Evolutionary conservation across 2,329 filamentous ascomycete species (phyloP).

Genomic region (Hymenoscyphus albidus): DNA sequence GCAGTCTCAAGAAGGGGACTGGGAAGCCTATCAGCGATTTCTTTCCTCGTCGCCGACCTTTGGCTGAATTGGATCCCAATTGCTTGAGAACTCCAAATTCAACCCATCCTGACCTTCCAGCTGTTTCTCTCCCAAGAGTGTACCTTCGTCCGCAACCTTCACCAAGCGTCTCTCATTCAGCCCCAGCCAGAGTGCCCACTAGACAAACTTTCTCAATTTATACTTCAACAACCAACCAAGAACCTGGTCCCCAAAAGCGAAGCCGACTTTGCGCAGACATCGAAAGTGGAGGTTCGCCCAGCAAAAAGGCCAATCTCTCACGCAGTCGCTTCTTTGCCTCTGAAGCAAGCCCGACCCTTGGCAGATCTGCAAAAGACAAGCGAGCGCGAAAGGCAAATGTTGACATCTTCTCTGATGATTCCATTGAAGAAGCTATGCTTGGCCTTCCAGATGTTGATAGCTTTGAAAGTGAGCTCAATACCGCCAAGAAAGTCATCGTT

Average conservation of each 20-base stretch:
- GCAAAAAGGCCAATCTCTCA: slow-evolving; percentile 33
- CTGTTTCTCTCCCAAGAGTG: slow-evolving; percentile 42
- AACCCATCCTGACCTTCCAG: slow-evolving; percentile 51
- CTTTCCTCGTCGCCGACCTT: slow-evolving; percentile 59
- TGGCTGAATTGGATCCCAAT: slow-evolving; percentile 66
- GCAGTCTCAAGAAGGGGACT: slow-evolving; percentile 42
- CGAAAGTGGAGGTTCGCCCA: slow-evolving; percentile 35
- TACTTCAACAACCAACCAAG: slow-evolving; percentile 41
- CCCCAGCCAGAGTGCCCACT: slow-evolving; percentile 28
- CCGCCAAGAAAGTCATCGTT: slow-evolving; percentile 25
- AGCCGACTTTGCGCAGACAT: slow-evolving; percentile 48
- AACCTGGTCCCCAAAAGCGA: slow-evolving; percentile 46
- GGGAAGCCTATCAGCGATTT: slow-evolving; percentile 59
- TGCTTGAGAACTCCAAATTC: slow-evolving; percentile 61
- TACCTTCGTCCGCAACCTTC: slow-evolving; percentile 27
- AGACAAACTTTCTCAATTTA: slow-evolving; percentile 31
- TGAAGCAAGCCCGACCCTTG: slow-evolving; percentile 39
- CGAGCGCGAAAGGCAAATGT: slow-evolving; percentile 41
- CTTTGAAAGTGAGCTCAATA: slow-evolving; percentile 15
- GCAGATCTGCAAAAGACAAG: slow-evolving; percentile 35
- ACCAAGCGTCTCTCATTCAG: slow-evolving; percentile 35
- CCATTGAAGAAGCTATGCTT: slow-evolving; percentile 47
- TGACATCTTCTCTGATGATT: slow-evolving; percentile 51
- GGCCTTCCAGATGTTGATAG: slow-evolving; percentile 39
- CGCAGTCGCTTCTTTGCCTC: slow-evolving; percentile 47